Base-by-base conservation (phyloP, 129 eudicot genomes). In the Cynara cardunculus region DNA sequence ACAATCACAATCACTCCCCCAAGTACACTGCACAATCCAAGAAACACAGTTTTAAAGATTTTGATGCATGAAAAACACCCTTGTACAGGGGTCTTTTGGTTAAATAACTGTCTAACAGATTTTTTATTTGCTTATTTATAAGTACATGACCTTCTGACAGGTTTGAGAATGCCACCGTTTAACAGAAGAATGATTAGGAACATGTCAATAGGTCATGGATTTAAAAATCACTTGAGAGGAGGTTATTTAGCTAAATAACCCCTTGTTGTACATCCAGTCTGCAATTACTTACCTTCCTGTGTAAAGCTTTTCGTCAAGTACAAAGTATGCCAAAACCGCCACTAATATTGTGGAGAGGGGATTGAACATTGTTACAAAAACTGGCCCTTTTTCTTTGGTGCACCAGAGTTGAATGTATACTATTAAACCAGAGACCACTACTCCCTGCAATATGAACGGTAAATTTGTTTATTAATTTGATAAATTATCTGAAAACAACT, bases 341-440 rank as follows among this genome's bases (percentile, higher is more conserved):
- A 89, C 93, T 74, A 89, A 64, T 65, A 91, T 14, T 46, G 97
- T 82, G 3, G 89, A 39, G 2, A 91, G 83, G 56, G 97, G 97
- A 86, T 89, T 91, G 35, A 89, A 91, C 90, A 91, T 86, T 25
- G 97, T 91, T 76, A 91, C 90, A 66, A 91, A 91, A 25, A 91
- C 93, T 0, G 93, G 93, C 14, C 97, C 97, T 82, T 82, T 91
- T 77, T 75, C 87, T 78, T 87, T 80, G 0, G 81, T 89, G 89
- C 91, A 87, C 91, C 93, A 89, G 28, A 91, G 82, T 71, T 85
- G 89, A 56, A 89, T 53, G 84, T 75, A 89, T 22, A 73, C 61
- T 56, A 89, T 71, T n/a, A 91, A 30, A 64, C 97, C 97, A 19
- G 97, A 91, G 2, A 86, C 84, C 80, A 91, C 89, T 19, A 91